These are phyloP conservation scores for Nannochloris sp. DNA, from an alignment of 139 green algal species.

Conservation along the genomic window DNA sequence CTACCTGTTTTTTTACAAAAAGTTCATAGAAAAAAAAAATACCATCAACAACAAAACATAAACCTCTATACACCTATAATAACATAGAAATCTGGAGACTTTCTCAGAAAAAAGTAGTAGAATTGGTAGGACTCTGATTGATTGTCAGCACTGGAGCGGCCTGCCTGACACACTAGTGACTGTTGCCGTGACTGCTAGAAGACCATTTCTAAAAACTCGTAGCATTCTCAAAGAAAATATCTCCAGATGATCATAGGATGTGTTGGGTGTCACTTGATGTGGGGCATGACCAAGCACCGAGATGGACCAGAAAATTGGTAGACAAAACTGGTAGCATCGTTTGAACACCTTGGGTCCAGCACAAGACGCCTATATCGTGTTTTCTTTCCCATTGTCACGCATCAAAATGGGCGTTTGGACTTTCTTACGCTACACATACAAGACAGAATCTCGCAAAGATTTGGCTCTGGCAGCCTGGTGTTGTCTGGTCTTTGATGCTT, in stretches of 20 bases:
- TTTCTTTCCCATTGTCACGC: background rate
- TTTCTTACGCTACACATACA: background rate
- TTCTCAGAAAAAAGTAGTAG: background rate
- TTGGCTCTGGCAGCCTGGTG: background rate
- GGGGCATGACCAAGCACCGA: background rate
- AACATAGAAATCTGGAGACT: conserved; percentile 1
- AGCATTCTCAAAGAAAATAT: background rate
- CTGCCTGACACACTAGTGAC: background rate
- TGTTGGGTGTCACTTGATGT: background rate
- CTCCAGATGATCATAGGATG: background rate
- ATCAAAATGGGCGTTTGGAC: background rate
- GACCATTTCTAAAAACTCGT: background rate
- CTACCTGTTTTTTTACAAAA: conserved; percentile 1
- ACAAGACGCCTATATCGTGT: too few relatives aligned
- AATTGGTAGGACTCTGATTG: conserved; percentile 1
- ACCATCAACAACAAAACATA: background rate
- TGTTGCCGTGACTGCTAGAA: background rate
- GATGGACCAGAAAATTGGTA: background rate
- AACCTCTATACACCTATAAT: too few relatives aligned
- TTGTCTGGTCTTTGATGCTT: conserved; percentile 3
- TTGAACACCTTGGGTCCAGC: background rate
- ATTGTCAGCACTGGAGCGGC: background rate
- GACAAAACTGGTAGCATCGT: background rate
- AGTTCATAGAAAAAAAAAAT: background rate
- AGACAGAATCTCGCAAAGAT: background rate